A percentile compares a stretch with the other conserved stretches of the same genome.
These are phyloP conservation scores for Phalaenopsis equestris DNA, from an alignment of 106 monocot species.

Conservation along the genomic window DNA sequence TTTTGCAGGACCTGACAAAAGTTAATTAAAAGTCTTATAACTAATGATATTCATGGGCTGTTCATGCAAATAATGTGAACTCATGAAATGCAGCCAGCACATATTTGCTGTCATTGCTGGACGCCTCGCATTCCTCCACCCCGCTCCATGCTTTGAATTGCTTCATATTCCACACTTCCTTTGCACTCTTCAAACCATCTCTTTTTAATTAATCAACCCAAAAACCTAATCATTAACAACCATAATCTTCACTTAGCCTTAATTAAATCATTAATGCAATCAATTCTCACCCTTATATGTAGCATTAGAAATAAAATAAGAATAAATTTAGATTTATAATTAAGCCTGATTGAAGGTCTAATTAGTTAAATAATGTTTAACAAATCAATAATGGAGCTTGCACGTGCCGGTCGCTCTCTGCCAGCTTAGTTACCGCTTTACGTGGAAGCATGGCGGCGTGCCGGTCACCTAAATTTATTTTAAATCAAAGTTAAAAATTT, in stretches of 20 bases:
- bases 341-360: neutral
- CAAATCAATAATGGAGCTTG: too few relatives aligned
- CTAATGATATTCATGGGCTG: too few relatives aligned
- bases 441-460: too few relatives aligned
- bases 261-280: neutral
- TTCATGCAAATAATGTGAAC: neutral
- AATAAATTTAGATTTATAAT: neutral
- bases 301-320: neutral
- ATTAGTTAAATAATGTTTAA: neutral
- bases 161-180: neutral
- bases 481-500: too few relatives aligned
- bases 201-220: neutral
- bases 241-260: neutral
- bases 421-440: too few relatives aligned
- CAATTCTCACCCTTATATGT: too few relatives aligned
- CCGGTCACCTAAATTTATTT: too few relatives aligned
- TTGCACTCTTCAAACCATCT: neutral
- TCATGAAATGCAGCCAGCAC: neutral
- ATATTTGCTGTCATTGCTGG: neutral
- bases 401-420: too few relatives aligned
- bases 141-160: neutral
- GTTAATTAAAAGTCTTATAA: too few relatives aligned
- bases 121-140: neutral
- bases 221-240: constrained; percentile 1
- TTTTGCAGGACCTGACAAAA: too few relatives aligned